phyloP scores from a whole-genome alignment of 1,139 yeast species.

The Scheffersomyces quercinus region DNA sequence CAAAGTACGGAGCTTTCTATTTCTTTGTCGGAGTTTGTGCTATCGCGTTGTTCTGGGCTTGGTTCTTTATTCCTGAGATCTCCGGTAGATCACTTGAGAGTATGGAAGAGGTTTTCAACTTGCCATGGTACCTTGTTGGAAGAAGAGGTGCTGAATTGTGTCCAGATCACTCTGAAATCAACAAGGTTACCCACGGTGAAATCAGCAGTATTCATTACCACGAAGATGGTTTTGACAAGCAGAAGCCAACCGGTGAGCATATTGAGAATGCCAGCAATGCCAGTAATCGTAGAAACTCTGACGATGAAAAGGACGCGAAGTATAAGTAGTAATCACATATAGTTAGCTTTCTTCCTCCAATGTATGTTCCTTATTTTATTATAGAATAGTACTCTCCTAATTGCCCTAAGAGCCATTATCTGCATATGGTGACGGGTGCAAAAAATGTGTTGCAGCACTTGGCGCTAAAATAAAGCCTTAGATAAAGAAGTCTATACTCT shows the following conservation, averaged over 20 bases:
- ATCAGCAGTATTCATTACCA: slow-evolving; percentile 7
- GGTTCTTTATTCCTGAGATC: slow-evolving; percentile 25
- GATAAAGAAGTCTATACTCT: too few species aligned
- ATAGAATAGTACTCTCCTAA: too few species aligned
- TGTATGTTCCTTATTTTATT: too few species aligned
- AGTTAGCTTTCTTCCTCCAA: too few species aligned
- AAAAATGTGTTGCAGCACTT: too few species aligned
- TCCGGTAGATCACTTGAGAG: slow-evolving; percentile 26
- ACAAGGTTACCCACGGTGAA: slow-evolving; percentile 13
- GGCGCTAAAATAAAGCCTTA: too few species aligned
- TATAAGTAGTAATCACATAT: not conserved
- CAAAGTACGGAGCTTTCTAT: slow-evolving; percentile 20
- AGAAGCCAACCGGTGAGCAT: slow-evolving; percentile 7
- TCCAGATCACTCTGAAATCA: slow-evolving; percentile 23
- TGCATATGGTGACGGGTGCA: too few species aligned
- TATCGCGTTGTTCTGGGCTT: slow-evolving; percentile 19
- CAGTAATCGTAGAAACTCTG: not conserved
- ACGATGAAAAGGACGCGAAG: not conserved
- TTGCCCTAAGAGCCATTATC: too few species aligned
- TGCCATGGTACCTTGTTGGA: slow-evolving; percentile 27
- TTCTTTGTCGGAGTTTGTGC: slow-evolving; percentile 18
- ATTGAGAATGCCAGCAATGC: slow-evolving; percentile 10
- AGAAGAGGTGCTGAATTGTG: slow-evolving; percentile 23
- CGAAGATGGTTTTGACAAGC: not conserved
- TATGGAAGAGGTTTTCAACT: slow-evolving; percentile 26